Percentiles rank a stretch among this genome's conserved stretches.
phyloP scores from a whole-genome alignment of 2,329 filamentous ascomycete genomes.

The Colletotrichum destructivum region DNA sequence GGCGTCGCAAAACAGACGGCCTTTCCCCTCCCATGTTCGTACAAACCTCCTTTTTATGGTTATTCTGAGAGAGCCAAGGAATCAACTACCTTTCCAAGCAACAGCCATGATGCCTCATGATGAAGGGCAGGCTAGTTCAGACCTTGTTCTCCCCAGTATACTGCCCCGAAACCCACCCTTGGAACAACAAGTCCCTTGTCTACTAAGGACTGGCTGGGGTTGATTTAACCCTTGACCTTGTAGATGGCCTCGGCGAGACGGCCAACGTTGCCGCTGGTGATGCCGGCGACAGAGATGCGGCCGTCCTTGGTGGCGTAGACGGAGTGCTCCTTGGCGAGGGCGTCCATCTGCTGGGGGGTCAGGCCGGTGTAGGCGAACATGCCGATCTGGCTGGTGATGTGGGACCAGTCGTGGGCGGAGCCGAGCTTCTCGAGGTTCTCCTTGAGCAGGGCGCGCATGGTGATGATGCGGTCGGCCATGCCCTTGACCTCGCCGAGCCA shows the following conservation, averaged over 20 bases:
- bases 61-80: background rate
- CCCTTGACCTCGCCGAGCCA: constrained; percentile 98
- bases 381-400: constrained; percentile 98
- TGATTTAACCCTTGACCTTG: constrained; percentile 79
- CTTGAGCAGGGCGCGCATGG: constrained; percentile 95
- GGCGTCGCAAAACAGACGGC: constrained; percentile 29
- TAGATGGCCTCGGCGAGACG: constrained; percentile 87
- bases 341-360: constrained; percentile 91
- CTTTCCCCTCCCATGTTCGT: constrained; percentile 21
- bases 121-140: constrained; percentile 14
- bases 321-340: constrained; percentile 93
- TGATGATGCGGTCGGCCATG: constrained; percentile 99
- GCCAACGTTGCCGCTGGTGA: constrained; percentile 84
- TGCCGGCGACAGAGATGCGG: constrained; percentile 88
- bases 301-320: constrained; percentile 97
- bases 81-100: constrained; percentile 21
- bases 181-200: background rate
- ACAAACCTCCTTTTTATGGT: constrained; percentile 26
- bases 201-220: too few relatives aligned
- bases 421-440: constrained; percentile 95
- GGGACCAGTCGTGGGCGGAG: constrained; percentile 97
- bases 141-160: too few relatives aligned
- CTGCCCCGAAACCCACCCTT: background rate
- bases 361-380: constrained; percentile 99
- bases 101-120: constrained; percentile 25